Conservation (phyloP, 1,284 basidiomycete species). For the Heterobasidion parviporum region DNA sequence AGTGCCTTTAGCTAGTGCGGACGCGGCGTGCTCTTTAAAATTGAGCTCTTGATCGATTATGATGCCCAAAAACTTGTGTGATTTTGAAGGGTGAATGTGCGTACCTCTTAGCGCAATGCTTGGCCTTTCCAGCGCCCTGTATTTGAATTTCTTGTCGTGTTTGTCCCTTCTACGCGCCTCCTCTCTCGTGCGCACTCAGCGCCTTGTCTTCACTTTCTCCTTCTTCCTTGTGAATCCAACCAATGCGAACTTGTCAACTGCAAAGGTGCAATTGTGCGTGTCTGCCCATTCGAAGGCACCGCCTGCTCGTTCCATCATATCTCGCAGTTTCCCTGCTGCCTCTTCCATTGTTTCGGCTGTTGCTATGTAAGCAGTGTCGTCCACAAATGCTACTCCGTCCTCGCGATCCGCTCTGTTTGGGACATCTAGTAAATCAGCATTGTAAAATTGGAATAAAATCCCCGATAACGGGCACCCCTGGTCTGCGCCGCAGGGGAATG, state of each 20-base stretch:
- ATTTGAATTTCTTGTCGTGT: no score
- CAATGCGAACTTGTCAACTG: neutral
- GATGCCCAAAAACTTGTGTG: no score
- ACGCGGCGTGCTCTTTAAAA: no score
- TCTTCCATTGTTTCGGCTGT: constrained; percentile 10
- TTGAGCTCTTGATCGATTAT: no score
- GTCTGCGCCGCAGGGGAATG: neutral
- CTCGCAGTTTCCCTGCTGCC: constrained; percentile 10
- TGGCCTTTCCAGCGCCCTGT: no score
- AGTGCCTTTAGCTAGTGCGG: no score
- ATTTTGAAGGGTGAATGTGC: no score
- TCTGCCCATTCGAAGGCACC: constrained; percentile 17
- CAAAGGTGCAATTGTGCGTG: constrained; percentile 16
- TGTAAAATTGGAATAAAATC: constrained; percentile 26
- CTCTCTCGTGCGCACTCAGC: no score
- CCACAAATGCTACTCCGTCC: constrained; percentile 18
- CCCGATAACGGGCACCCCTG: constrained; percentile 20
- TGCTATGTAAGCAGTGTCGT: constrained; percentile 16
- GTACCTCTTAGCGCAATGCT: no score
- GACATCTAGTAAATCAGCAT: constrained; percentile 18
- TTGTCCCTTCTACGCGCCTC: no score
- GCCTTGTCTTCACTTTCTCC: no score
- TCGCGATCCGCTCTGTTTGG: constrained; percentile 9
- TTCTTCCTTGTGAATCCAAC: no score
- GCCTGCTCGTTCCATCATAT: constrained; percentile 13